These are phyloP conservation scores for Candida bentonensis DNA, from an alignment of 805 yeast genomes.

Conservation along the genomic window DNA sequence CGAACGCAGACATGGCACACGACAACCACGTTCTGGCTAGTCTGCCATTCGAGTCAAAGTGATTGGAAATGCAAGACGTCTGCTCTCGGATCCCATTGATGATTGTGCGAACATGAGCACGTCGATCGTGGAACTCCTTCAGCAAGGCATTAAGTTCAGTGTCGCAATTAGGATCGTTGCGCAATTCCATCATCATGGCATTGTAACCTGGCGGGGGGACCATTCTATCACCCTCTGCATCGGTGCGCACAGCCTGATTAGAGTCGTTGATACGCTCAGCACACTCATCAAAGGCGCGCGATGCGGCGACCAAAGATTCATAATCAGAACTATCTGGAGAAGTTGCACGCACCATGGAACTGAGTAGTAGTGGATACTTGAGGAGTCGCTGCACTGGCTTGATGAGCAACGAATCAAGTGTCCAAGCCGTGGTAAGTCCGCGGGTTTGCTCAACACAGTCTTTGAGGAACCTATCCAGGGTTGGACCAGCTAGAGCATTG, in stretches of 20 bases:
- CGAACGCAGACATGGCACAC: constrained; percentile 7
- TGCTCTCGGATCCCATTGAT: constrained; percentile 8
- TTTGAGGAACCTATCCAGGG: constrained; percentile 21
- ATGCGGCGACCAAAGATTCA: constrained; percentile 12
- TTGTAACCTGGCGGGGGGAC: constrained; percentile 5
- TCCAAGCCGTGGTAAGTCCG: constrained; percentile 24
- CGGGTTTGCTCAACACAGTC: constrained; percentile 18
- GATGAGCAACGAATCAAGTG: constrained; percentile 26
- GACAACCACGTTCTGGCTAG: constrained; percentile 11
- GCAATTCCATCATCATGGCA: constrained; percentile 2
- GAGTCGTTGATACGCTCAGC: constrained; percentile 14
- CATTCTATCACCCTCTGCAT: background rate
- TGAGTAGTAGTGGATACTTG: constrained; percentile 27
- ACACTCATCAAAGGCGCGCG: constrained; percentile 4
- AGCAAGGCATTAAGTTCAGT: constrained; percentile 6
- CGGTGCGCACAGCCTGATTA: background rate
- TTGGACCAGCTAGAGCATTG: constrained; percentile 14
- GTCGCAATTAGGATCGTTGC: constrained; percentile 7
- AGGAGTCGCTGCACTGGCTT: constrained; percentile 33
- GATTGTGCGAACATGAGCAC: constrained; percentile 5
- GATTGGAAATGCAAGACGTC: constrained; percentile 6
- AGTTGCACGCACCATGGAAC: constrained; percentile 19
- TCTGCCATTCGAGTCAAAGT: constrained; percentile 9
- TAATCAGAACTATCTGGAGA: constrained; percentile 33
- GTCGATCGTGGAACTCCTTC: constrained; percentile 6